These are phyloP conservation scores for Tilletia horrida DNA, from an alignment of 1,284 basidiomycete species.

Conservation along the genomic window DNA sequence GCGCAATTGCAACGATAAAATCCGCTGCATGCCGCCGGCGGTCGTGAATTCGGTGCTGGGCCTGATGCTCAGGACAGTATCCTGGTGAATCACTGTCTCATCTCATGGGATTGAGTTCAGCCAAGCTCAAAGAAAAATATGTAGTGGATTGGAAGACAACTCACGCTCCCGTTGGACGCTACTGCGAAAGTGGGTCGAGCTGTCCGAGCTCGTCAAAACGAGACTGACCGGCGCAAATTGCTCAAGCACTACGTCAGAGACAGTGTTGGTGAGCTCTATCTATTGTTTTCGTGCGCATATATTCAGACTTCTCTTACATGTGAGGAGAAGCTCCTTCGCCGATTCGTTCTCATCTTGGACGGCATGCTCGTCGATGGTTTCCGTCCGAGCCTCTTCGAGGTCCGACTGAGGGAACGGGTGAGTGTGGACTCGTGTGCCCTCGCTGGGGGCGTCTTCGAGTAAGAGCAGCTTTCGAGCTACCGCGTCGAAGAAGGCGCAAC, in stretches of 20 bases:
- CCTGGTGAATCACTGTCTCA: conserved; percentile 3
- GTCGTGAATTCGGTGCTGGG: conserved; percentile 12
- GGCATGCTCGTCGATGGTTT: not conserved
- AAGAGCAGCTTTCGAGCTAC: not conserved
- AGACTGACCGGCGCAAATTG: conserved; percentile 8
- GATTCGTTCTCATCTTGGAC: not conserved
- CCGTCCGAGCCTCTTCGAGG: not conserved
- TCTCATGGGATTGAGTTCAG: not conserved
- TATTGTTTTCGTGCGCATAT: not conserved
- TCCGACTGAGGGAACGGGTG: not conserved
- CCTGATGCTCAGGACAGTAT: conserved; percentile 1
- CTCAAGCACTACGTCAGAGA: conserved; percentile 1
- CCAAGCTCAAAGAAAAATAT: not conserved
- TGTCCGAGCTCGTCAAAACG: conserved; percentile 12
- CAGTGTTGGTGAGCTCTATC: not conserved
- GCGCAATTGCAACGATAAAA: not conserved
- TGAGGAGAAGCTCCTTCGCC: conserved; percentile 1
- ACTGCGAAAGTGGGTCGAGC: not conserved
- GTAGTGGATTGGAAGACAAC: not conserved
- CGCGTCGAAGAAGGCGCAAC: conserved; percentile 11
- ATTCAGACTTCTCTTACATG: not conserved
- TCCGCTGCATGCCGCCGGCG: not conserved
- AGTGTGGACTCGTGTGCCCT: not conserved
- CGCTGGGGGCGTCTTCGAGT: not conserved
- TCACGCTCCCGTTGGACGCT: not conserved